Conservation (phyloP, 768 basidiomycete genomes). For the Lactarius indigo region DNA sequence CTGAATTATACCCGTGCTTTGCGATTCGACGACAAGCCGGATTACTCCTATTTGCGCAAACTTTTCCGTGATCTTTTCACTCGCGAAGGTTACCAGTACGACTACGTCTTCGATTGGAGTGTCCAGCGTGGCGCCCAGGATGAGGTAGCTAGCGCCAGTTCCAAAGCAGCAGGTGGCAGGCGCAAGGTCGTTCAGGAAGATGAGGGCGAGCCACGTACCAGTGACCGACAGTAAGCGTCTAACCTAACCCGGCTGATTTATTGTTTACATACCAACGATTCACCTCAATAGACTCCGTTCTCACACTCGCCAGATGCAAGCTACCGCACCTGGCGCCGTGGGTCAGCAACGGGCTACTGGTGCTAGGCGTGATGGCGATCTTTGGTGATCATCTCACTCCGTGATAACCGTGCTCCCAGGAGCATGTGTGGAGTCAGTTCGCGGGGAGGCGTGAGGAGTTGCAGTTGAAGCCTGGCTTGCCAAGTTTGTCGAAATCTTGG, state of each 20-base stretch:
- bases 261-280: slow-evolving; percentile 19
- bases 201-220: slow-evolving; percentile 70
- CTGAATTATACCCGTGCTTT: slow-evolving; percentile 98
- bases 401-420: slow-evolving; percentile 28
- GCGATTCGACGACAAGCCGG: slow-evolving; percentile 99
- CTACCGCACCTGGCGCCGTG: slow-evolving; percentile 44
- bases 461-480: slow-evolving; percentile 31
- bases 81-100: slow-evolving; percentile 97
- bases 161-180: slow-evolving; percentile 58
- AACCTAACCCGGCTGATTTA: slow-evolving; percentile 26
- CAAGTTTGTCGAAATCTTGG: slow-evolving; percentile 33
- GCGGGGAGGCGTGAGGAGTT: slow-evolving; percentile 41
- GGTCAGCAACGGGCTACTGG: slow-evolving; percentile 41
- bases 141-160: slow-evolving; percentile 53
- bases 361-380: slow-evolving; percentile 43
- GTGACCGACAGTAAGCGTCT: slow-evolving; percentile 73
- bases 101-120: slow-evolving; percentile 99
- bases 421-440: slow-evolving; percentile 45
- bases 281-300: slow-evolving; percentile 66
- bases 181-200: slow-evolving; percentile 84
- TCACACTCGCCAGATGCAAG: slow-evolving; percentile 80
- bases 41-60: slow-evolving; percentile 99
- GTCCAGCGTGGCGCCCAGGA: slow-evolving; percentile 79
- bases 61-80: slow-evolving; percentile 98
- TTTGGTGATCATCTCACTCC: slow-evolving; percentile 40